Conservation (phyloP, 495 filamentous ascomycete genomes). For the Penicillium tannophilum region DNA sequence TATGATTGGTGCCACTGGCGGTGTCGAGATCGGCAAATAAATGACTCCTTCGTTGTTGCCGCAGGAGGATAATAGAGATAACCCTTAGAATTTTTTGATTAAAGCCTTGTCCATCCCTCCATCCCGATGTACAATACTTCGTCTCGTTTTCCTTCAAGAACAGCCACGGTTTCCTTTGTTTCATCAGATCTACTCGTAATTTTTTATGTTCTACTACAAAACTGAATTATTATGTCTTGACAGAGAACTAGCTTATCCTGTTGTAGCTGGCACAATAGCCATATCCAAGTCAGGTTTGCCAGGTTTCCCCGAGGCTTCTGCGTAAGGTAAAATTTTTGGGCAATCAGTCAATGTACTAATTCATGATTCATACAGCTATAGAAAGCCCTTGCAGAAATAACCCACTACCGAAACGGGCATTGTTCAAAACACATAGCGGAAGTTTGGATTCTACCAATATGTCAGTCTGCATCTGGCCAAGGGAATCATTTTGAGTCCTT, state of each 20-base stretch:
- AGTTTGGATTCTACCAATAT: slow-evolving; percentile 17
- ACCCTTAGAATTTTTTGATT: slow-evolving; percentile 38
- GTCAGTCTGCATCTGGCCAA: slow-evolving; percentile 3
- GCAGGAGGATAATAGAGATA: slow-evolving; percentile 41
- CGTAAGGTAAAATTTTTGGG: too few species aligned
- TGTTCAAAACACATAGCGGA: slow-evolving; percentile 27
- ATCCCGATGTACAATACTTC: slow-evolving; percentile 39
- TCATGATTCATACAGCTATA: too few species aligned
- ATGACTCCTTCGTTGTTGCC: slow-evolving; percentile 24
- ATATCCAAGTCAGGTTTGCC: too few species aligned
- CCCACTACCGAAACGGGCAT: background rate
- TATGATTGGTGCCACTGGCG: slow-evolving; percentile 67
- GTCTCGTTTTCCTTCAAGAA: slow-evolving; percentile 35
- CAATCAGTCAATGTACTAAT: too few species aligned
- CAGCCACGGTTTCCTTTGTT: slow-evolving; percentile 31
- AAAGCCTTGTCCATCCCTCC: slow-evolving; percentile 32
- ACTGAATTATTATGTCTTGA: too few species aligned
- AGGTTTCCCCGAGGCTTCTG: too few species aligned
- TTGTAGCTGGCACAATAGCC: too few species aligned
- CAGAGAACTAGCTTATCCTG: too few species aligned
- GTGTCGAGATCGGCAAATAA: slow-evolving; percentile 74
- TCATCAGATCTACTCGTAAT: background rate
- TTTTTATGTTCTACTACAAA: background rate
- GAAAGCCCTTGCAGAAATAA: too few species aligned
- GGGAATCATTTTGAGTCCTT: background rate